Evolutionary conservation across 148 eudicot species (phyloP), one percentile per base, ranked within the genome.

Genomic region (Cornus controversa): DNA sequence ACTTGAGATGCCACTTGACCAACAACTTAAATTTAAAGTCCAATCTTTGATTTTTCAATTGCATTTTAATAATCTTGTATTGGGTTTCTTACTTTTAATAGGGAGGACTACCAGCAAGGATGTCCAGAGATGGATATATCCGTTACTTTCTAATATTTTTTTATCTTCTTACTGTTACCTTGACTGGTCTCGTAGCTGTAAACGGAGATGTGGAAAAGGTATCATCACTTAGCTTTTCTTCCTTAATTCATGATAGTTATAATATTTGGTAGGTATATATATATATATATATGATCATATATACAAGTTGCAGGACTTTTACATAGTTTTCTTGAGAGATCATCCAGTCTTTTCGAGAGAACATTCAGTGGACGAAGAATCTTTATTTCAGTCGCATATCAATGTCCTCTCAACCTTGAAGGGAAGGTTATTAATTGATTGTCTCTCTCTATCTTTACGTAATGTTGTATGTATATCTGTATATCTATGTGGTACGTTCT

Each of bases 301-400:
- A 22, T 77, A 62, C 5, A 13, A 27, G 25, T 15, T 84, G 87
- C 89, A 94, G 98, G 90, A 88, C 18, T 90, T 91, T 76, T 94
- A 89, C 85, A 90, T 94, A 78, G 96, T 84, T 68, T 91, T 89
- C 86, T 74, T 91, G 91, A 91, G 82, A 50, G 87, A 92, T 82
- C 78, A 80, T 57, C 84, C 71, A 37, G 62, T 40, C 28, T 84
- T 68, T 91, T 89, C 86, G 91, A 91, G 82, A 50, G 87, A 92
- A 81, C 78, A 80, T 57, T 82, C 71, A 37, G 62, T 40, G 28
- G 83, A 81, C 71, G 79, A 81, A 76, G 82, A 86, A 65, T 81
- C 82, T 18, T 81, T 85, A 5, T 26, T 73, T 75, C 83, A 88
- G 79, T 79, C 82, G 5, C 97, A 94, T 79, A 70, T 87, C 40